phyloP scores from a whole-genome alignment of 305 asterid species.

The Fraxinus greggii region DNA sequence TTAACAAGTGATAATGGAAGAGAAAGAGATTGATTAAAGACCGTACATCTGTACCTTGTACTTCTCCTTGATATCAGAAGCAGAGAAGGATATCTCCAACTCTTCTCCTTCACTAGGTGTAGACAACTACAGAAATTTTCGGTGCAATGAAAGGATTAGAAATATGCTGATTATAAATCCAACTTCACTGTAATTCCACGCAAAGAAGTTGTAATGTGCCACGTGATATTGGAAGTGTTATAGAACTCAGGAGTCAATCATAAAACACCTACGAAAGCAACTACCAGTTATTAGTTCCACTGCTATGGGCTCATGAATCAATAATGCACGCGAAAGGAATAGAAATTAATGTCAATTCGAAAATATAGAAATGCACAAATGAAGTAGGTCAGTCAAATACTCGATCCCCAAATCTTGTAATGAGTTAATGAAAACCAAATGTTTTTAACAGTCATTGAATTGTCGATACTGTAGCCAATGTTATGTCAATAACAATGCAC shows the following conservation, averaged over 20 bases:
- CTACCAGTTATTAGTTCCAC: neutral
- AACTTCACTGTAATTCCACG: neutral
- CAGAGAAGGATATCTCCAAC: slow-evolving; percentile 55
- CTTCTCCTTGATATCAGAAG: slow-evolving; percentile 58
- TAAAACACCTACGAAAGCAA: neutral
- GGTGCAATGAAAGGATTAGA: slow-evolving; percentile 12
- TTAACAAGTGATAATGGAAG: slow-evolving; percentile 2
- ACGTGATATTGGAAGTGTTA: neutral
- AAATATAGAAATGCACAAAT: slow-evolving; percentile 16
- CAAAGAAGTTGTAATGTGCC: slow-evolving; percentile 6
- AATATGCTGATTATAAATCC: slow-evolving; percentile 13
- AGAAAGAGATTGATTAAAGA: slow-evolving; percentile 21
- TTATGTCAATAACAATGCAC: neutral
- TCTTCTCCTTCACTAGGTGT: slow-evolving; percentile 43
- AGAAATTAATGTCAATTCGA: neutral
- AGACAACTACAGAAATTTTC: slow-evolving; percentile 36
- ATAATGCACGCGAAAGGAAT: neutral
- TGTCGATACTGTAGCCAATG: neutral
- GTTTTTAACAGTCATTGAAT: slow-evolving; percentile 4
- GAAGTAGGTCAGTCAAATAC: neutral
- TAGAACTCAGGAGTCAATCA: neutral
- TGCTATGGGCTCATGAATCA: slow-evolving; percentile 5
- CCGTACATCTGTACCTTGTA: slow-evolving; percentile 80
- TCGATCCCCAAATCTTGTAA: neutral
- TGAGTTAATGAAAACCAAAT: neutral